Evolutionary conservation across 371 early-diverging fungal genomes (phyloP), one percentile per base, ranked within the genome.

Genomic region (Coemansia sp.): DNA sequence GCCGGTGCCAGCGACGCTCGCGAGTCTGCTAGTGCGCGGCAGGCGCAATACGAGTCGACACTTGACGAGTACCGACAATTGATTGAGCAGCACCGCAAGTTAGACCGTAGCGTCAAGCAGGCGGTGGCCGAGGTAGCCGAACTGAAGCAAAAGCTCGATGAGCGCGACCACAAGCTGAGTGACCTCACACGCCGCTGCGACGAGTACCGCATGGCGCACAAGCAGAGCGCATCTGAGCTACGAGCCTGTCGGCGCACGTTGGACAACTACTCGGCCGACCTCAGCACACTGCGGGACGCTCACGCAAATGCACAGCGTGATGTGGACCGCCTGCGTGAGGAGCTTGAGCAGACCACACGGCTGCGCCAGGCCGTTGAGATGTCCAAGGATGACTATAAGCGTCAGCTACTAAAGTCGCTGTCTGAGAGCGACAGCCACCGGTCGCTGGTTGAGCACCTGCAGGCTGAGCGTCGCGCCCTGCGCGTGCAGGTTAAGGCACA

Each of bases 331-430:
- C 61, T 71, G 12, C n/a, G 24, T 9, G 67, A 57, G 12, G 76
- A 75, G 61, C 49, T 71, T n/a, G 71, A 54, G 17, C 76, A 76
- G 62, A 36, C 58, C 1, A 39, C 28, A 4, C 46, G 63, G 23
- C 51, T 76, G 64, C 61, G 67, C 13, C 57, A 48, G 48, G 76
- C 76, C 1, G 53, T 68, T 9, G 76, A 76, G 60, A 53, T 76
- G 67, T 67, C 76, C 19, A 76, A 76, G 59, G 76, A 76, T 49
- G 76, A 76, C 59, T 71, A 76, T 58, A 76, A 76, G 60, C 65
- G 67, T 5, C 71, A 68, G 48, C 63, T 76, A 28, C 40, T 65
- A 1, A 64, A 62, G 36, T 60, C 76, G 8, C 41, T 76, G 60
- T 48, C 39, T 7, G 76, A 76, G 52, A 65, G 36, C 29, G 71